Percentiles rank a stretch among this genome's conserved stretches.
phyloP scores from a whole-genome alignment of 2,329 filamentous ascomycete species.

The Cladosporium cucumerinum region DNA sequence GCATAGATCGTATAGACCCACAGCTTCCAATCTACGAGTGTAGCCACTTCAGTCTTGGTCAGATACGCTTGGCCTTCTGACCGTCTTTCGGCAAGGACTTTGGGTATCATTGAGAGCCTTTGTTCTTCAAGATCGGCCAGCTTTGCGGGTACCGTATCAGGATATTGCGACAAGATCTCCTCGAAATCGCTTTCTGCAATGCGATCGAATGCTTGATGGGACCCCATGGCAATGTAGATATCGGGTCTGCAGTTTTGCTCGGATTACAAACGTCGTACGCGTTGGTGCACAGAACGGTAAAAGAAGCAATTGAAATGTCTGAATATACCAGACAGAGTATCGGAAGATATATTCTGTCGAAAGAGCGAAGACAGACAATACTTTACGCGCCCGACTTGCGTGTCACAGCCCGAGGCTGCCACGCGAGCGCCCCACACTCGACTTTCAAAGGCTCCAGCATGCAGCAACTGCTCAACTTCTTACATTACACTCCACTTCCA shows the following conservation, averaged over 20 bases:
- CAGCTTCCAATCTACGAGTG: constrained; percentile 69
- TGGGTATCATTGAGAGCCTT: constrained; percentile 55
- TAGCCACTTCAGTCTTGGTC: constrained; percentile 56
- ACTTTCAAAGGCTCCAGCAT: not conserved
- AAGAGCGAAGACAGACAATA: not conserved
- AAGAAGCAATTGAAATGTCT: not conserved
- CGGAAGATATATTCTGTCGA: not conserved
- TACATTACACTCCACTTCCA: not conserved
- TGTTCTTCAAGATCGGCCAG: constrained; percentile 59
- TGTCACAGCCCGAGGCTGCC: not conserved
- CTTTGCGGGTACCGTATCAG: constrained; percentile 25
- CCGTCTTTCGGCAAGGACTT: constrained; percentile 42
- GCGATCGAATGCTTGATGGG: constrained; percentile 18
- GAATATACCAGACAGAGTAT: not conserved
- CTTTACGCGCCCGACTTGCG: not conserved
- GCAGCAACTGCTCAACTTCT: not conserved
- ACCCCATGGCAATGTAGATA: not conserved
- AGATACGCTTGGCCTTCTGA: constrained; percentile 41
- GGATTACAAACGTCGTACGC: not conserved
- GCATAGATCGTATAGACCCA: constrained; percentile 38
- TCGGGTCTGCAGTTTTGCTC: not conserved
- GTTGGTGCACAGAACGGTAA: not conserved
- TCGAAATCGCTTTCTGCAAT: constrained; percentile 27
- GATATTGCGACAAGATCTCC: constrained; percentile 27
- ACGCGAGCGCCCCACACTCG: not conserved